Evolutionary conservation across 495 filamentous ascomycete genomes (phyloP).

Genomic region (Recurvomyces mirabilis): DNA sequence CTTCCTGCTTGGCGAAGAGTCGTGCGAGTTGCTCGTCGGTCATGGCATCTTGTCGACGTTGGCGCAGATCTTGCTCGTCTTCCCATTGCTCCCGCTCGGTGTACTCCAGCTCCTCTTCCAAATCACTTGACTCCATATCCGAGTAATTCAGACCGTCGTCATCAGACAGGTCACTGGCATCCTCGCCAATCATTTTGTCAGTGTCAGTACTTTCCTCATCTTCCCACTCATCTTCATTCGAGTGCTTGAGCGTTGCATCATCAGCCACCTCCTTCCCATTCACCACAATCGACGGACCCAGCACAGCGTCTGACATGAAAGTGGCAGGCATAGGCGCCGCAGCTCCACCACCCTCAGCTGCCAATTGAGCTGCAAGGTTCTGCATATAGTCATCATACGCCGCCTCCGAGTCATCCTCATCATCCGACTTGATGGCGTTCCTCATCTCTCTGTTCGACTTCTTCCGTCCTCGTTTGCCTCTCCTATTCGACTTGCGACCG

Average conservation of each 20-base stretch:
- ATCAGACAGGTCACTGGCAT: slow-evolving; percentile 3
- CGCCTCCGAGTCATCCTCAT: slow-evolving; percentile 22
- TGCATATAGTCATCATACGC: slow-evolving; percentile 21
- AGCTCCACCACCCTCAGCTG: neutral
- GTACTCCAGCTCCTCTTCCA: slow-evolving; percentile 32
- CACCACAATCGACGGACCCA: slow-evolving; percentile 14
- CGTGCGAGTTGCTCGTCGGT: slow-evolving; percentile 49
- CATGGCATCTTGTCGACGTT: slow-evolving; percentile 27
- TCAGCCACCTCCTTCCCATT: slow-evolving; percentile 13
- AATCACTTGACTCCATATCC: slow-evolving; percentile 24
- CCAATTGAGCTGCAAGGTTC: slow-evolving; percentile 16
- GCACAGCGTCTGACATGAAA: neutral
- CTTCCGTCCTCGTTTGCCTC: slow-evolving; percentile 16
- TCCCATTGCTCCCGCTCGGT: slow-evolving; percentile 19
- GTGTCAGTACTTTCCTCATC: slow-evolving; percentile 5
- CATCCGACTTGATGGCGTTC: slow-evolving; percentile 12
- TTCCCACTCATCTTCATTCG: neutral
- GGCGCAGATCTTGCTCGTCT: slow-evolving; percentile 27
- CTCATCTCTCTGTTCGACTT: slow-evolving; percentile 13
- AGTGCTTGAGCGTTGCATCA: slow-evolving; percentile 4
- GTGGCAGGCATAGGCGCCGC: neutral
- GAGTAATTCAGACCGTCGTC: slow-evolving; percentile 2
- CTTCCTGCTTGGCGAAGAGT: slow-evolving; percentile 54
- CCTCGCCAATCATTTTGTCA: slow-evolving; percentile 8
- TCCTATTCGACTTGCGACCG: slow-evolving; percentile 6